phyloP scores from a whole-genome alignment of 2,329 filamentous ascomycete genomes.

The Hypomyces perniciosus region DNA sequence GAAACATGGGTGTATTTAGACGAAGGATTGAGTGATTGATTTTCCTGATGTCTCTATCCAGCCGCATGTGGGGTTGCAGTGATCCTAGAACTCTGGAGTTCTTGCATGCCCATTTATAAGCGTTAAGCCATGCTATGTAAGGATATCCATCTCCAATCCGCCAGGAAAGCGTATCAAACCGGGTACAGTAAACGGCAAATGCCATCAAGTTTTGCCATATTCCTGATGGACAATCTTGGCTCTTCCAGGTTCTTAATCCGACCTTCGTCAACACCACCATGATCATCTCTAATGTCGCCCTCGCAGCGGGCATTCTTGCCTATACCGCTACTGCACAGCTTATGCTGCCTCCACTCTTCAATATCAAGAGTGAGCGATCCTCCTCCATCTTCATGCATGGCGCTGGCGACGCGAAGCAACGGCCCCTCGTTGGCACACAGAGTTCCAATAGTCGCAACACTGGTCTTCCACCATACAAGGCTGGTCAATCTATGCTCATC shows the following conservation, averaged over 20 bases:
- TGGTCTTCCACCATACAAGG: slow-evolving; percentile 6
- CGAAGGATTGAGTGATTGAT: too few species aligned
- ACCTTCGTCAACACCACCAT: neutral
- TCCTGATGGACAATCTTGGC: too few species aligned
- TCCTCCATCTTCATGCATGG: neutral
- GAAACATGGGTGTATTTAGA: too few species aligned
- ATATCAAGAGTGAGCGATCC: neutral
- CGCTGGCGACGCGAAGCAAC: neutral
- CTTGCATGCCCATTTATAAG: too few species aligned
- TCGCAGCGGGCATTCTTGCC: neutral
- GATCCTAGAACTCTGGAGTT: too few species aligned
- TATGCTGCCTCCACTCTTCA: neutral
- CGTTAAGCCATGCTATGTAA: too few species aligned
- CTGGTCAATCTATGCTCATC: slow-evolving; percentile 11
- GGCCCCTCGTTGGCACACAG: neutral
- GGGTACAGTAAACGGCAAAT: slow-evolving; percentile 4
- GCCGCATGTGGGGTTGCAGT: too few species aligned
- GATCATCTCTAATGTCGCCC: neutral
- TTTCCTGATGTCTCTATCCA: too few species aligned
- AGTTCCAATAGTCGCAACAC: neutral
- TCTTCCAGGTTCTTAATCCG: too few species aligned
- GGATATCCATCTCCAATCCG: too few species aligned
- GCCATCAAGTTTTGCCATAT: too few species aligned
- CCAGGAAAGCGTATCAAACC: neutral
- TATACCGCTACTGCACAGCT: neutral